Percentiles rank a stretch among this genome's conserved stretches.
phyloP scores from a whole-genome alignment of 257 asterid genomes.

The Osmanthus fragrans region DNA sequence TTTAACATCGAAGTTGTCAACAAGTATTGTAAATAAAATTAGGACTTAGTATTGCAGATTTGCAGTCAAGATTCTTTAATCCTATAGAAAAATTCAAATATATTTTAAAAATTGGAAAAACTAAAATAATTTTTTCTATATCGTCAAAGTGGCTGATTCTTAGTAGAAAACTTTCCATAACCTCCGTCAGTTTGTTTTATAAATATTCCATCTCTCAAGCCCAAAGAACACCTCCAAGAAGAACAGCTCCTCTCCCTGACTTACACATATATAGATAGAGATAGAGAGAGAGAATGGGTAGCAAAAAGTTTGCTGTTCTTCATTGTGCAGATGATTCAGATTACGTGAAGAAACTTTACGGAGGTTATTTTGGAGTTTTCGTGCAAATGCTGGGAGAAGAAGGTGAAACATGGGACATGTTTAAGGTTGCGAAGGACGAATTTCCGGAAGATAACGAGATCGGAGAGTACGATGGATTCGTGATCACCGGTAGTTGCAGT shows the following conservation, averaged over 20 bases:
- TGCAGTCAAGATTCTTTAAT: too few species aligned
- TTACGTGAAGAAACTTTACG: slow-evolving; percentile 81
- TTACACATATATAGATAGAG: not conserved
- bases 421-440: slow-evolving; percentile 66
- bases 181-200: not conserved
- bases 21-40: too few species aligned
- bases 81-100: too few species aligned
- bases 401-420: slow-evolving; percentile 78
- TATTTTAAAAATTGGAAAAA: too few species aligned
- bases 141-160: slow-evolving; percentile 27
- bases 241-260: slow-evolving; percentile 9
- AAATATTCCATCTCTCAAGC: not conserved
- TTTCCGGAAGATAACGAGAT: slow-evolving; percentile 79
- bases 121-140: too few species aligned
- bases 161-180: not conserved
- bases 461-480: slow-evolving; percentile 66
- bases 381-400: slow-evolving; percentile 84
- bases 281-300: slow-evolving; percentile 48
- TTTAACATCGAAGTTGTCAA: too few species aligned
- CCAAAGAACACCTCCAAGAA: not conserved
- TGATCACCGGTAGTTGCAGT: slow-evolving; percentile 86
- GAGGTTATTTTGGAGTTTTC: slow-evolving; percentile 87
- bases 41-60: too few species aligned
- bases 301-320: slow-evolving; percentile 64
- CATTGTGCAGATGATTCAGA: slow-evolving; percentile 90